Evolutionary conservation across 352 stramenopile species (phyloP).

Genomic region (Globisporangium echinulatum): DNA sequence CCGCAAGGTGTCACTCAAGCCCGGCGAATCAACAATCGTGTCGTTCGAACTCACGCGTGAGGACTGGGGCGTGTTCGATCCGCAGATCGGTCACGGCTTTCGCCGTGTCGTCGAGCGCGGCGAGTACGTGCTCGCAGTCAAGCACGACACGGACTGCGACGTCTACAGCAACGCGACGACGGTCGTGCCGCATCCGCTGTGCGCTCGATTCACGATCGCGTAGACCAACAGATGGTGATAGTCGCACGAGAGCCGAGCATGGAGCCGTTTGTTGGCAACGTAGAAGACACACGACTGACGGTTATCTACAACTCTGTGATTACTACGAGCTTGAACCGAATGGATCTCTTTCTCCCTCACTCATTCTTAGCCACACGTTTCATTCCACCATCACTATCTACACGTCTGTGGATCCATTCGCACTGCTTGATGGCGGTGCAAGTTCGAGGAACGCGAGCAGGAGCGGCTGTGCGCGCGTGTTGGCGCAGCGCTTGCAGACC

Average conservation of each 20-base stretch:
- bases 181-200: constrained; percentile 23
- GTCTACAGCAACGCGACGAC: constrained; percentile 34
- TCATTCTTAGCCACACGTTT: too few relatives aligned
- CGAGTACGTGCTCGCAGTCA: constrained; percentile 60
- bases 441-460: constrained; percentile 67
- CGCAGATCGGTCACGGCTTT: constrained; percentile 56
- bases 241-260: too few relatives aligned
- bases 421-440: constrained; percentile 8
- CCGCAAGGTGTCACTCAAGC: constrained; percentile 54
- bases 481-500: constrained; percentile 67
- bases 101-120: constrained; percentile 58
- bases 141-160: constrained; percentile 66
- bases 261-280: too few relatives aligned
- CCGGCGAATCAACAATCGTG: constrained; percentile 31
- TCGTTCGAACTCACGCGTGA: constrained; percentile 37
- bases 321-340: not conserved
- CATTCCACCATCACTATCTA: not conserved
- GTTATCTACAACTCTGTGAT: too few relatives aligned
- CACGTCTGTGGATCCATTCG: constrained; percentile 7
- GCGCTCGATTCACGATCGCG: constrained; percentile 29
- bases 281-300: too few relatives aligned
- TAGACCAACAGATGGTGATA: not conserved
- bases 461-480: constrained; percentile 54
- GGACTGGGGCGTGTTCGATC: constrained; percentile 59
- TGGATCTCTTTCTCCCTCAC: not conserved